Conservation (phyloP, 345 rosid genomes). For the Lumnitzera littorea region DNA sequence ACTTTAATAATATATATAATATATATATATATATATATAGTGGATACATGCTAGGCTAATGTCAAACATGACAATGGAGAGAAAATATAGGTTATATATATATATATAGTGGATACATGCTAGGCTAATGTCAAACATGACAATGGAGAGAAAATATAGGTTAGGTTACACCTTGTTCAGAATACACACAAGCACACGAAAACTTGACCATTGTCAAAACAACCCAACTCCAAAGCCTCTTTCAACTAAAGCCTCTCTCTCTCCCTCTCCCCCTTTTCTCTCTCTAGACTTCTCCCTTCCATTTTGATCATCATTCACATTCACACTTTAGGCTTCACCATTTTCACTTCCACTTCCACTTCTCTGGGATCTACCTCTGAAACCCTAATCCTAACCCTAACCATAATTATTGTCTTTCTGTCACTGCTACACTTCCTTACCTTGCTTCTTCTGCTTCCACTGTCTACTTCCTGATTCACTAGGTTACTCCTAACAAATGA, state of each 20-base stretch:
- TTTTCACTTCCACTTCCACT: neutral
- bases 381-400: neutral
- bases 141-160: too few species aligned
- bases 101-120: too few species aligned
- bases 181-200: neutral
- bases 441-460: neutral
- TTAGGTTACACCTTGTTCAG: too few species aligned
- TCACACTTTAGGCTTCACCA: too few species aligned
- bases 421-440: neutral
- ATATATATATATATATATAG: too few species aligned
- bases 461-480: neutral
- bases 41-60: too few species aligned
- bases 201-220: neutral
- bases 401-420: neutral
- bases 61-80: too few species aligned
- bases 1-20: too few species aligned
- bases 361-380: conserved; percentile 5
- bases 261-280: conserved; percentile 1
- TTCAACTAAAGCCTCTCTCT: neutral
- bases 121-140: too few species aligned
- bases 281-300: neutral
- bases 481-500: conserved; percentile 20
- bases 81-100: too few species aligned
- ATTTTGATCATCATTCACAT: neutral
- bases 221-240: conserved; percentile 2